Evolutionary conservation across 441 rosid genomes (phyloP), one percentile per base, ranked within the genome.

Genomic region (Adansonia madagascariensis): DNA sequence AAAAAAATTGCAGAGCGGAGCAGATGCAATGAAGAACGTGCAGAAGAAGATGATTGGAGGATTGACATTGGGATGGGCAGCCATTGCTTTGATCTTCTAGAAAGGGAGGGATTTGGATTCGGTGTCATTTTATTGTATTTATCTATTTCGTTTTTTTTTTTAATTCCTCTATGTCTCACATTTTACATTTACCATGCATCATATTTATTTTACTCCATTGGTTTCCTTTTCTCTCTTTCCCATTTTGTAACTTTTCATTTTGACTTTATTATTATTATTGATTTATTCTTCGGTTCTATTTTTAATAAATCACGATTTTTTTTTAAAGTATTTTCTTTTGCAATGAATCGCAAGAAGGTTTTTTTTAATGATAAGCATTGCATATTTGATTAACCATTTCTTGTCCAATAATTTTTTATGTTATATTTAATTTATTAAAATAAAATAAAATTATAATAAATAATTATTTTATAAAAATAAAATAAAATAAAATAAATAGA

Each of bases 1-100:
- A 18, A 18, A 44, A 60, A 56, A 59, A 46, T 69, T 73, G 83
- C 91, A 91, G 95, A 91, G 87, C 62, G 90, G 89, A 79, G 91
- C 93, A 72, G 88, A 71, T 31, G 59, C 74, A 31, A 67, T 79
- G 9, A 82, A 79, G 74, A 59, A 78, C 52, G 50, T 82, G 31
- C 31, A 27, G 80, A 77, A 76, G 78, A 86, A 79, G 84, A 75
- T 88, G 61, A 81, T 79, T 12, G 91, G 86, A 72, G 89, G 85
- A 1, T 49, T 87, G 84, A 87, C 86, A 3, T 35, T 84, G 78
- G 95, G 89, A 87, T 86, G 84, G 82, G 88, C 84, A 1, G 71
- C 78, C 75, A 46, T 85, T 1, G 89, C 85, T 52, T 56, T 84
- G 80, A 80, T 85, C 62, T 82, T 88, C 82, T 89, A 85, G 87